Percentiles rank a stretch among this genome's conserved stretches.
Evolutionary conservation across 345 rosid genomes (phyloP).

Genomic region (Streptanthus diversifolius): DNA sequence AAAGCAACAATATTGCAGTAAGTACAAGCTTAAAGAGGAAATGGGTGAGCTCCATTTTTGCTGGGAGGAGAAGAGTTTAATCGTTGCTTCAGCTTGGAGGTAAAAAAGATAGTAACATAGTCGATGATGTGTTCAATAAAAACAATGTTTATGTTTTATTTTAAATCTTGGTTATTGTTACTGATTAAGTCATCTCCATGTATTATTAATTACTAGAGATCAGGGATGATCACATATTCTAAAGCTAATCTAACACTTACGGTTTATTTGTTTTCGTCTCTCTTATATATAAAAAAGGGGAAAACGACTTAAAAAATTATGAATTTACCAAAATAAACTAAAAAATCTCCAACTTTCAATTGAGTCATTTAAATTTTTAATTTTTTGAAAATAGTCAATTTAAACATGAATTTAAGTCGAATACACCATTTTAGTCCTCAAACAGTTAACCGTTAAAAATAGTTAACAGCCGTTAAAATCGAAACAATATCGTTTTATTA

Average conservation of each 20-base stretch:
- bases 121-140: neutral
- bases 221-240: slow-evolving; percentile 17
- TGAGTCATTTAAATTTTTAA: no score
- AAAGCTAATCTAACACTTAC: slow-evolving; percentile 31
- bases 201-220: slow-evolving; percentile 16
- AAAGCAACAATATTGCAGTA: slow-evolving; percentile 57
- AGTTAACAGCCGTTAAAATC: no score
- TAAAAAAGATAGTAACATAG: slow-evolving; percentile 20
- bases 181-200: slow-evolving; percentile 29
- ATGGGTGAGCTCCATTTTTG: slow-evolving; percentile 70
- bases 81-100: slow-evolving; percentile 91
- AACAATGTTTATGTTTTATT: neutral
- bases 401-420: no score
- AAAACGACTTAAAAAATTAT: no score
- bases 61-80: slow-evolving; percentile 86
- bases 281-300: neutral
- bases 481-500: no score
- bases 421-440: no score
- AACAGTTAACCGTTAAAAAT: no score
- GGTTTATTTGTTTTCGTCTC: neutral
- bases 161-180: slow-evolving; percentile 14
- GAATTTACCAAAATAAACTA: no score
- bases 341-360: no score
- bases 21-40: slow-evolving; percentile 61
- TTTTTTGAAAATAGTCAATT: no score